phyloP scores from a whole-genome alignment of 768 basidiomycete species.

The Rhizopogon vinicolor region DNA sequence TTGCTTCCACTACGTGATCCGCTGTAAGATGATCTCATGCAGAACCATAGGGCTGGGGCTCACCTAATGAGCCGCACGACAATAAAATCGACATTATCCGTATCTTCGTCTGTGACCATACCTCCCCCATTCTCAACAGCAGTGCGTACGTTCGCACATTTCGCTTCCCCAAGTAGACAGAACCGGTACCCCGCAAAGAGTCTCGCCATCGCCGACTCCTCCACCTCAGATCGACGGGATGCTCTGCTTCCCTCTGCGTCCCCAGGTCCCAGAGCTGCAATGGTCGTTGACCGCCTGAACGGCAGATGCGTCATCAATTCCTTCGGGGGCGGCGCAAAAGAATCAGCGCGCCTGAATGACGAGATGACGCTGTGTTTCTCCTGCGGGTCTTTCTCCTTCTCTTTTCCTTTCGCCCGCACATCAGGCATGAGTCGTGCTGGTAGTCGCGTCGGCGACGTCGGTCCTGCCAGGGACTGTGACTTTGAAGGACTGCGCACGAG shows the following conservation, averaged over 20 bases:
- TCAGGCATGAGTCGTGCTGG: constrained; percentile 5
- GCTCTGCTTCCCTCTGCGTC: constrained; percentile 15
- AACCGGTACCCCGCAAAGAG: constrained; percentile 58
- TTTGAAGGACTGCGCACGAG: constrained; percentile 62
- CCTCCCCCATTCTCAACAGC: constrained; percentile 63
- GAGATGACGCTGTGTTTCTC: constrained; percentile 40
- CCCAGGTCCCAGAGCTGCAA: constrained; percentile 8
- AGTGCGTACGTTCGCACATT: constrained; percentile 45
- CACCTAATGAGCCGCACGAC: constrained; percentile 75
- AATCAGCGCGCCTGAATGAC: constrained; percentile 58
- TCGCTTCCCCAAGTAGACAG: constrained; percentile 64
- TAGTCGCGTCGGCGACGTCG: constrained; percentile 12
- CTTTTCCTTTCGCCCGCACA: constrained; percentile 8
- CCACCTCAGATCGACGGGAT: neutral
- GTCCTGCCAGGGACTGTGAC: constrained; percentile 21
- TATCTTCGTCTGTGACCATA: constrained; percentile 38
- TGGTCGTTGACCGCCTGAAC: constrained; percentile 40
- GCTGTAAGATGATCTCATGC: neutral
- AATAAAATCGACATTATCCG: constrained; percentile 55
- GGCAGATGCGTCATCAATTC: constrained; percentile 32
- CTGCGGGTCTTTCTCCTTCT: constrained; percentile 11
- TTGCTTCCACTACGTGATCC: constrained; percentile 56
- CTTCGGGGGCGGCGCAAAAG: constrained; percentile 46
- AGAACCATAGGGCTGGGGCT: constrained; percentile 3
- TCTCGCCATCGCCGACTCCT: neutral